phyloP scores from a whole-genome alignment of 495 filamentous ascomycete species.

The Glarea lozoyensis region DNA sequence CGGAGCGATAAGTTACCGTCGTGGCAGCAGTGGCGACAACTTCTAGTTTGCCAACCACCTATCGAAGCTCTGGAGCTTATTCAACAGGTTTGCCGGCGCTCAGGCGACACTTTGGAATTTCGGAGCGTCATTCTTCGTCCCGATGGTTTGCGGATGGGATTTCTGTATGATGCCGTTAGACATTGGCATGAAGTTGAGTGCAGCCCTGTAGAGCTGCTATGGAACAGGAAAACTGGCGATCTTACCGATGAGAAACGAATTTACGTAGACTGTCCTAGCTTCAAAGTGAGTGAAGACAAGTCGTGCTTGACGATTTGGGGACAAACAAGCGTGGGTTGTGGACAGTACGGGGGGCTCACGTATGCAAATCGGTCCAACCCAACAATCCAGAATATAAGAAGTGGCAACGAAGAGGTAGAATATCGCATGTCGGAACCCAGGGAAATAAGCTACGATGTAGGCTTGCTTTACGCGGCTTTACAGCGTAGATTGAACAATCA shows the following conservation, averaged over 20 bases:
- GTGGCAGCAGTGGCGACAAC: slow-evolving; percentile 2
- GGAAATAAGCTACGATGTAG: not conserved
- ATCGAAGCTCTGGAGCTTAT: slow-evolving; percentile 1
- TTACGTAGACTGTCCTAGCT: not conserved
- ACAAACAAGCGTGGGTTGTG: not conserved
- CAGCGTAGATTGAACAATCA: no score
- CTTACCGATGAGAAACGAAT: not conserved
- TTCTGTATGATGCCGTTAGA: slow-evolving; percentile 2
- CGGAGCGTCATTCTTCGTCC: not conserved
- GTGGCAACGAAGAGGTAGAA: not conserved
- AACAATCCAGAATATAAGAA: not conserved
- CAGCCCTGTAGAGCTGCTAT: not conserved
- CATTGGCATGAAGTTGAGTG: slow-evolving; percentile 1
- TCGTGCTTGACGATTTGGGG: not conserved
- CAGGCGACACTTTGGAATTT: not conserved
- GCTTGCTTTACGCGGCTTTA: no score
- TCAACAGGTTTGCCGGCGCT: not conserved
- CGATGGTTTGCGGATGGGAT: not conserved
- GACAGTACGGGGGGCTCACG: slow-evolving; percentile 1
- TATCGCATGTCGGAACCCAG: not conserved
- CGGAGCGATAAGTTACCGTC: not conserved
- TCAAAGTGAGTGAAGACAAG: not conserved
- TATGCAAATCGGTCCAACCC: slow-evolving; percentile 1
- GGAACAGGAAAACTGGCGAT: slow-evolving; percentile 1
- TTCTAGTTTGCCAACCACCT: slow-evolving; percentile 1